phyloP scores from a whole-genome alignment of 352 stramenopile genomes.

The Phytopythium sindhum region DNA sequence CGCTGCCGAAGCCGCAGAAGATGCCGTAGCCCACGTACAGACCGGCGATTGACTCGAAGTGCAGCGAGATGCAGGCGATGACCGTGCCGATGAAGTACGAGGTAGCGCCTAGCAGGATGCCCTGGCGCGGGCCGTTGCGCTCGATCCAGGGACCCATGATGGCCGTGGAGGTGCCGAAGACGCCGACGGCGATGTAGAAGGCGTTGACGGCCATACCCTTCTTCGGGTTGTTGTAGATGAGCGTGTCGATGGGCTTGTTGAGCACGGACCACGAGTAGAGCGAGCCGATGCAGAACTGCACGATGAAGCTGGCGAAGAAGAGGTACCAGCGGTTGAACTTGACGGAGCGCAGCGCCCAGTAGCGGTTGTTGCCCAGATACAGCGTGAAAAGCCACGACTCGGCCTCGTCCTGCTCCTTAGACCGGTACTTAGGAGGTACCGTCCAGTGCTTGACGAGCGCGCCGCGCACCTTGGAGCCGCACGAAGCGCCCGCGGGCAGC shows the following conservation, averaged over 20 bases:
- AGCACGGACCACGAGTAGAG: slow-evolving; percentile 74
- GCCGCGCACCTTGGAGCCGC: slow-evolving; percentile 23
- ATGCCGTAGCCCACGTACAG: slow-evolving; percentile 65
- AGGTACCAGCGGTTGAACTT: slow-evolving; percentile 64
- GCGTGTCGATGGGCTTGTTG: slow-evolving; percentile 60
- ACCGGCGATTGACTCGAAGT: slow-evolving; percentile 36
- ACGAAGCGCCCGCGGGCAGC: slow-evolving; percentile 21
- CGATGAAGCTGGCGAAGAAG: slow-evolving; percentile 59
- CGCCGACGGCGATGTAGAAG: slow-evolving; percentile 66
- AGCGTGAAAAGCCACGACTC: slow-evolving; percentile 59
- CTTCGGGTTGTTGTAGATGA: slow-evolving; percentile 38
- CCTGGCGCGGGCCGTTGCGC: slow-evolving; percentile 47
- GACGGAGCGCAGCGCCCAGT: slow-evolving; percentile 31
- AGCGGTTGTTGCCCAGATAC: slow-evolving; percentile 54
- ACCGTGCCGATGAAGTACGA: slow-evolving; percentile 47
- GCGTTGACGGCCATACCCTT: slow-evolving; percentile 53
- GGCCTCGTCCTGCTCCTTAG: slow-evolving; percentile 53
- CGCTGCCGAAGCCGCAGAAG: slow-evolving; percentile 63
- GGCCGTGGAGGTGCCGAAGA: slow-evolving; percentile 56
- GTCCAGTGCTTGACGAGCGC: slow-evolving; percentile 50
- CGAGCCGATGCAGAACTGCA: slow-evolving; percentile 69
- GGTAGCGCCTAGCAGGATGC: slow-evolving; percentile 43
- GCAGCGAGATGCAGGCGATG: slow-evolving; percentile 41
- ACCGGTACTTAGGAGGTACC: slow-evolving; percentile 35
- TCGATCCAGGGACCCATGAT: slow-evolving; percentile 79